Percentiles rank a stretch among this genome's conserved stretches.
These are phyloP conservation scores for Lepraria neglecta DNA, from an alignment of 495 filamentous ascomycete species.

Conservation along the genomic window DNA sequence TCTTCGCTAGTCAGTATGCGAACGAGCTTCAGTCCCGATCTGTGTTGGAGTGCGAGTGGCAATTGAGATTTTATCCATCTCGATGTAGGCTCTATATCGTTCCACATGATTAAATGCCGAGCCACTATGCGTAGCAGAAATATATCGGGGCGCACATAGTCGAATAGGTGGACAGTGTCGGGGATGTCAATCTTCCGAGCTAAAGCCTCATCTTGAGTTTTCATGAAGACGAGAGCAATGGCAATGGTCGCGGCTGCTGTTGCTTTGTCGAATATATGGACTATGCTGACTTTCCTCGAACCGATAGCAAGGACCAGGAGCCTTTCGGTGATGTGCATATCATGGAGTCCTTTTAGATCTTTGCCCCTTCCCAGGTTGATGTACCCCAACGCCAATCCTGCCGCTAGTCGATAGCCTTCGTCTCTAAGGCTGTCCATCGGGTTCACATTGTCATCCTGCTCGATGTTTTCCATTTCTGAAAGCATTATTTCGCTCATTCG, in stretches of 20 bases:
- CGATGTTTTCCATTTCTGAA: conserved; percentile 86
- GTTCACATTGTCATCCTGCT: conserved; percentile 60
- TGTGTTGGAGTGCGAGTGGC: conserved; percentile 56
- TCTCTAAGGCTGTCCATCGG: conserved; percentile 69
- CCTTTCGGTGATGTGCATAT: conserved; percentile 89
- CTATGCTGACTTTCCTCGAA: conserved; percentile 77
- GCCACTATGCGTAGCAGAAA: conserved; percentile 85
- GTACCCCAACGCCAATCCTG: conserved; percentile 86
- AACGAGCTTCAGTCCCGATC: conserved; percentile 48
- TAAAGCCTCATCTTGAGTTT: conserved; percentile 80
- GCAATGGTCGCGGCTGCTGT: conserved; percentile 86
- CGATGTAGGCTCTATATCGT: conserved; percentile 60
- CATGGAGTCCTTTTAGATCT: conserved; percentile 80
- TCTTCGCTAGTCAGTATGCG: conserved; percentile 61
- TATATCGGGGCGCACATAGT: conserved; percentile 89
- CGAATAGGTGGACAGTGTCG: conserved; percentile 80
- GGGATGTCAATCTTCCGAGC: conserved; percentile 91
- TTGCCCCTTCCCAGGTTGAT: conserved; percentile 91
- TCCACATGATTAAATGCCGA: conserved; percentile 92
- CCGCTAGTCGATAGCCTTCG: conserved; percentile 90
- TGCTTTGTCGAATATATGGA: conserved; percentile 87
- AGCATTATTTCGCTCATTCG: conserved; percentile 99
- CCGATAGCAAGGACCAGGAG: conserved; percentile 77
- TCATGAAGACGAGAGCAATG: conserved; percentile 94
- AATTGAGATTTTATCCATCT: conserved; percentile 71